Conservation (phyloP, 108 stramenopile genomes). For the Tribonema minus region DNA sequence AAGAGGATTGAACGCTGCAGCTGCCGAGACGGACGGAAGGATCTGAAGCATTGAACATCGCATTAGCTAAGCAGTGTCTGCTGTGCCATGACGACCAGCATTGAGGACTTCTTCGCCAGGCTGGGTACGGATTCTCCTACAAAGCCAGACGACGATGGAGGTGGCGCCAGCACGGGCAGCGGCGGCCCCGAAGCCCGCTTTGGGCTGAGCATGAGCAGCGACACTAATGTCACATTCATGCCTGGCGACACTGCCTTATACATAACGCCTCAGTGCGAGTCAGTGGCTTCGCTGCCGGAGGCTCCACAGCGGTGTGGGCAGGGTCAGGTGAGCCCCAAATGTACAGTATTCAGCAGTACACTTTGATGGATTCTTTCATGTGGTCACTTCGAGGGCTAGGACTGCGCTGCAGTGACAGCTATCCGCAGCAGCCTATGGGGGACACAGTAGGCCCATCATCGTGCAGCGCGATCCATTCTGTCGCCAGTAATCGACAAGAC, state of each 20-base stretch:
- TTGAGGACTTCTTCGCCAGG: not conserved
- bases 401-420: not conserved
- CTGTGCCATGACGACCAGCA: too few relatives aligned
- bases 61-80: too few relatives aligned
- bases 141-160: too few relatives aligned
- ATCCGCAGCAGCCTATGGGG: too few relatives aligned
- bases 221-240: not conserved
- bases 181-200: not conserved
- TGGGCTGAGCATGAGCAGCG: not conserved
- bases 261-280: not conserved
- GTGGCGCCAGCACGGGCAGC: not conserved
- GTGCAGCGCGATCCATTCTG: too few relatives aligned
- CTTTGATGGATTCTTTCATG: too few relatives aligned
- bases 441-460: too few relatives aligned
- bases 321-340: not conserved
- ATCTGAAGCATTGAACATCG: too few relatives aligned
- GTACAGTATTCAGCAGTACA: too few relatives aligned
- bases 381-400: too few relatives aligned
- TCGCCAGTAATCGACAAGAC: too few relatives aligned
- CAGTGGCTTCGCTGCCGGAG: not conserved
- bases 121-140: too few relatives aligned
- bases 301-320: not conserved
- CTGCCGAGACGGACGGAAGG: not conserved
- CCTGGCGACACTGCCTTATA: not conserved
- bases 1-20: not conserved